Conservation (phyloP, 495 filamentous ascomycete species). For the Collariella sp. region DNA sequence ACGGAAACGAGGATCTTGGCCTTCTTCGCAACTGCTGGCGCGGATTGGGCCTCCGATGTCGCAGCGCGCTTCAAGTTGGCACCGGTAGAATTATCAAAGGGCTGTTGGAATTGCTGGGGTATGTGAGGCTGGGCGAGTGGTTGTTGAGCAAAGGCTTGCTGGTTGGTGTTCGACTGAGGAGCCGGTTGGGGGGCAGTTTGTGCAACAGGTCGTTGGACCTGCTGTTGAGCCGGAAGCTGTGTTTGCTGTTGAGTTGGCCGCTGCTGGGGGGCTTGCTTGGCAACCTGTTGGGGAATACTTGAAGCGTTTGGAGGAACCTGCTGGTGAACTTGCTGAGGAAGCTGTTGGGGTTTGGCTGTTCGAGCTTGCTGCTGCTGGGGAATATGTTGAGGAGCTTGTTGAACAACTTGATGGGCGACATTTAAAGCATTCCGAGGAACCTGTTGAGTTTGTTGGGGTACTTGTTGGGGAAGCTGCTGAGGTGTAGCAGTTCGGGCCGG, state of each 20-base stretch:
- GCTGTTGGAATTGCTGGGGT: constrained; percentile 2
- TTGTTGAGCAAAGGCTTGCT: neutral
- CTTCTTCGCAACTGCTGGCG: constrained; percentile 17
- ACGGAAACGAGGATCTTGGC: constrained; percentile 13
- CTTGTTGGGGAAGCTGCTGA: constrained; percentile 9
- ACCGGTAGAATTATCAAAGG: neutral
- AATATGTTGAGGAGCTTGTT: constrained; percentile 24
- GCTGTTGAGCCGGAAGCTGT: constrained; percentile 1
- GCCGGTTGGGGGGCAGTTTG: neutral
- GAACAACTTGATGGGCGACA: neutral
- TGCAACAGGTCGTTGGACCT: constrained; percentile 4
- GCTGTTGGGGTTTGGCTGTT: no score
- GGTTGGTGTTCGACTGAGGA: neutral
- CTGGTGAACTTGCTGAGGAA: neutral
- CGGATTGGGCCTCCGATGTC: constrained; percentile 6
- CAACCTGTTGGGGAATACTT: neutral
- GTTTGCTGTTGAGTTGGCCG: neutral
- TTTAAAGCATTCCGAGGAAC: constrained; percentile 18
- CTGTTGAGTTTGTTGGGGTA: constrained; percentile 14
- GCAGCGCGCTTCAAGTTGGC: constrained; percentile 15
- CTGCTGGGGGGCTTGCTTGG: neutral
- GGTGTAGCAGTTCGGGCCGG: constrained; percentile 10
- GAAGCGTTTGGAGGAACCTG: neutral
- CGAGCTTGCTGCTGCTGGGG: constrained; percentile 13
- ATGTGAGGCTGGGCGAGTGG: constrained; percentile 1